These are phyloP conservation scores for Leccinum truebloodii DNA, from an alignment of 768 basidiomycete species.

Conservation along the genomic window DNA sequence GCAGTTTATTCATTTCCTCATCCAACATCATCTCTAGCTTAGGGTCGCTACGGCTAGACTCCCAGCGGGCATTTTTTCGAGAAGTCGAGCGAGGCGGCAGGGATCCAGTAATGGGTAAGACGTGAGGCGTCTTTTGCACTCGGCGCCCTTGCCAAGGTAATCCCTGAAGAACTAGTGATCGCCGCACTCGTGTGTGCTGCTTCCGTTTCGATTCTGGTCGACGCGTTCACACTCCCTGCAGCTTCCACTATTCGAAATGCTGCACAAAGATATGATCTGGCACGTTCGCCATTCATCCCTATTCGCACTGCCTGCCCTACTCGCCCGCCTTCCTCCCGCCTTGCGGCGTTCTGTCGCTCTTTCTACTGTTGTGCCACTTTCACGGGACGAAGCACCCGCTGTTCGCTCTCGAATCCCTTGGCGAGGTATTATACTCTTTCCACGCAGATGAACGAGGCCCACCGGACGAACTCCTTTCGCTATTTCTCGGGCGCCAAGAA, in stretches of 20 bases:
- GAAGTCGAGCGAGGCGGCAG: constrained; percentile 70
- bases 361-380: constrained; percentile 61
- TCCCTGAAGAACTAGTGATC: constrained; percentile 71
- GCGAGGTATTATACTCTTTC: constrained; percentile 88
- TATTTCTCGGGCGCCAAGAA: constrained; percentile 70
- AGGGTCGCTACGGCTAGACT: constrained; percentile 59
- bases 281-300: constrained; percentile 88
- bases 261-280: constrained; percentile 69
- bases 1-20: constrained; percentile 9
- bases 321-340: constrained; percentile 59
- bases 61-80: constrained; percentile 63
- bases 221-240: constrained; percentile 33
- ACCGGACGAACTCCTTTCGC: constrained; percentile 68
- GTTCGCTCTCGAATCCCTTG: constrained; percentile 87
- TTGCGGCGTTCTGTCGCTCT: constrained; percentile 67
- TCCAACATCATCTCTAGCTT: constrained; percentile 8
- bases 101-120: constrained; percentile 76
- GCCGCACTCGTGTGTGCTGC: constrained; percentile 54
- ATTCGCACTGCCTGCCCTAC: constrained; percentile 80
- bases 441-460: constrained; percentile 60
- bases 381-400: constrained; percentile 58
- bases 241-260: constrained; percentile 77
- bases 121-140: constrained; percentile 87
- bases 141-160: constrained; percentile 84
- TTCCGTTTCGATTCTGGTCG: constrained; percentile 6